These are phyloP conservation scores for Plasmodium malariae DNA, from an alignment of 169 alveolate species.

Conservation along the genomic window DNA sequence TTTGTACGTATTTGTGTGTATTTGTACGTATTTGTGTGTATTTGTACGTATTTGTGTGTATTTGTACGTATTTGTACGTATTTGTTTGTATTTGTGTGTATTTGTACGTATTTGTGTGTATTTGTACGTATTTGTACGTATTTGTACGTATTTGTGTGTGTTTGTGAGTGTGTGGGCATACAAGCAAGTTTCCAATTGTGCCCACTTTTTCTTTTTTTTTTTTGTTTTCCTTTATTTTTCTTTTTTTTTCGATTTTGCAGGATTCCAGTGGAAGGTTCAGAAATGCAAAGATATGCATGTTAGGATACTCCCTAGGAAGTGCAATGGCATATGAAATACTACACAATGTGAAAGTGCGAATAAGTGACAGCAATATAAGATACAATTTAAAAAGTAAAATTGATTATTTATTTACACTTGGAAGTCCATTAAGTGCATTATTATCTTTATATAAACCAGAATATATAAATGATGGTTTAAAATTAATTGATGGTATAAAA, in stretches of 20 bases:
- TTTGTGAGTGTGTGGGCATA: no score
- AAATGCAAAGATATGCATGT: constrained; percentile 84
- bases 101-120: no score
- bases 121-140: no score
- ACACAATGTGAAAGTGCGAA: constrained; percentile 65
- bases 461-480: constrained; percentile 82
- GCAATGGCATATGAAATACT: constrained; percentile 87
- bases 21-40: not conserved
- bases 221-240: not conserved
- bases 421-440: constrained; percentile 89
- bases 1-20: not conserved
- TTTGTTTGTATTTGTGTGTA: no score
- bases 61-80: no score
- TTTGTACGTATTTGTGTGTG: no score
- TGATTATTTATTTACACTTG: constrained; percentile 87
- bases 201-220: constrained; percentile 2
- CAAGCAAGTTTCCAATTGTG: no score
- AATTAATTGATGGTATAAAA: constrained; percentile 80
- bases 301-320: constrained; percentile 91
- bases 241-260: constrained; percentile 4
- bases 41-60: no score
- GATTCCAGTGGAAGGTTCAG: constrained; percentile 85
- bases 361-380: constrained; percentile 56
- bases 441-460: constrained; percentile 84
- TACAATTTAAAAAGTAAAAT: constrained; percentile 83